Base-by-base conservation (phyloP, 257 asterid species). In the Fraxinus anomala region DNA sequence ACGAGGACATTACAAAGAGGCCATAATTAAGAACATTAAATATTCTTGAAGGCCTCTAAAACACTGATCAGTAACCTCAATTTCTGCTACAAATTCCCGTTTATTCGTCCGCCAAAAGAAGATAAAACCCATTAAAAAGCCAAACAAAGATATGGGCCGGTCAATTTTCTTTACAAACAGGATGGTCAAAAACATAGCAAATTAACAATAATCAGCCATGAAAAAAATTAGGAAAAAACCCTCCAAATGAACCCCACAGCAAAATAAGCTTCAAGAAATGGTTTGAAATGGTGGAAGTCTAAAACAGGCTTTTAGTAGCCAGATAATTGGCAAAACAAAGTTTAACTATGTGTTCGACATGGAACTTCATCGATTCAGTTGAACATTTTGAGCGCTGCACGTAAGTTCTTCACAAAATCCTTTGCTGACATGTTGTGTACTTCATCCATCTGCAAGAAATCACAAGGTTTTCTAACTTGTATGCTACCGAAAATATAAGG, bases 341-440 rank as follows among this genome's bases (percentile, higher is more conserved):
- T 59, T n/a, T 59, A 59, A 59, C 28, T 59, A 11, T 40, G 47
- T 40, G 47, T 40, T 40, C 47, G 11, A 11, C 47, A 40, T 2
- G 47, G 49, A 42, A 42, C 49, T 42, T 42, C 49, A 10, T 42
- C 16, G 4, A 19, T 69, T 82, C 83, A 79, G 34, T 70, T 79
- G 68, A 79, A 73, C 76, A 36, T 72, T 68, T 82, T 82, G 51
- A 85, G 82, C 28, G 87, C 73, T 7, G 89, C 49, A 40, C 77
- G 54, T 67, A 85, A 75, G 75, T 80, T 77, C 77, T 74, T 82
- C 80, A 77, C 84, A 24, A 85, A 77, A 80, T 82, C 89, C 80
- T 80, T 78, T 67, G 79, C 40, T 36, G 89, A 75, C 87, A 80
- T 59, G 75, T 76, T 8, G 72, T 75, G 80, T 24, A 61, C 81